These are phyloP conservation scores for Teratosphaeria pseudoeucalypti DNA, from an alignment of 2,329 filamentous ascomycete genomes.

Conservation along the genomic window DNA sequence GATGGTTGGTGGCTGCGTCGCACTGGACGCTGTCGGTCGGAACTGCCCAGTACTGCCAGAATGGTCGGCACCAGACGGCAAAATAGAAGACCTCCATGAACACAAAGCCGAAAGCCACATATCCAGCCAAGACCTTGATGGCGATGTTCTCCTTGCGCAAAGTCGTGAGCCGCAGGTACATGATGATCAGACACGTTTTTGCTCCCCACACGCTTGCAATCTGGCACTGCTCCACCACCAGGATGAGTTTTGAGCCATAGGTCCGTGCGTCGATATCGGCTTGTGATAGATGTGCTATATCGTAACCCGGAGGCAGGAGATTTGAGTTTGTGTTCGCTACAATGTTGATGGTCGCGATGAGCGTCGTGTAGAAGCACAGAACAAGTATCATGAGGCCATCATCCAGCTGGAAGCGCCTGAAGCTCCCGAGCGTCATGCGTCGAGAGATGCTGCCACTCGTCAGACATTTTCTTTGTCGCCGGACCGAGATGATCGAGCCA, in stretches of 20 bases:
- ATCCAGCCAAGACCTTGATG: slow-evolving; percentile 25
- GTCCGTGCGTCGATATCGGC: slow-evolving; percentile 15
- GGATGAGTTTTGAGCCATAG: slow-evolving; percentile 29
- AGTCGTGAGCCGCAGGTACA: slow-evolving; percentile 29
- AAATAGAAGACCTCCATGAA: slow-evolving; percentile 33
- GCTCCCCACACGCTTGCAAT: slow-evolving; percentile 29
- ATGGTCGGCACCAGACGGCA: slow-evolving; percentile 30
- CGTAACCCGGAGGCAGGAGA: slow-evolving; percentile 33
- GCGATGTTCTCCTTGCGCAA: slow-evolving; percentile 26
- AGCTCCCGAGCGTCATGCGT: slow-evolving; percentile 36
- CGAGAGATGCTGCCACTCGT: slow-evolving; percentile 31
- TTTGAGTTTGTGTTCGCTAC: slow-evolving; percentile 33
- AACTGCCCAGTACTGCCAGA: slow-evolving; percentile 28
- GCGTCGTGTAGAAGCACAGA: slow-evolving; percentile 38
- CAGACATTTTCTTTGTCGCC: slow-evolving; percentile 1
- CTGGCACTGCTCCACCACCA: slow-evolving; percentile 31
- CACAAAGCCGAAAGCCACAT: slow-evolving; percentile 25
- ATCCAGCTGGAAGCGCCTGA: slow-evolving; percentile 42
- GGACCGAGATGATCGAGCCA: slow-evolving; percentile 1
- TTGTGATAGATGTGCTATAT: slow-evolving; percentile 32
- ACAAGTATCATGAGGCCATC: slow-evolving; percentile 49
- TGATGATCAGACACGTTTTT: slow-evolving; percentile 28
- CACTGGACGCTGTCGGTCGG: slow-evolving; percentile 30
- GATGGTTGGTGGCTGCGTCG: slow-evolving; percentile 27
- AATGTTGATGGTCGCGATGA: slow-evolving; percentile 40